A percentile compares a stretch with the other conserved stretches of the same genome.
phyloP scores from a whole-genome alignment of 2,329 filamentous ascomycete genomes.

The Sporothrix luriei region DNA sequence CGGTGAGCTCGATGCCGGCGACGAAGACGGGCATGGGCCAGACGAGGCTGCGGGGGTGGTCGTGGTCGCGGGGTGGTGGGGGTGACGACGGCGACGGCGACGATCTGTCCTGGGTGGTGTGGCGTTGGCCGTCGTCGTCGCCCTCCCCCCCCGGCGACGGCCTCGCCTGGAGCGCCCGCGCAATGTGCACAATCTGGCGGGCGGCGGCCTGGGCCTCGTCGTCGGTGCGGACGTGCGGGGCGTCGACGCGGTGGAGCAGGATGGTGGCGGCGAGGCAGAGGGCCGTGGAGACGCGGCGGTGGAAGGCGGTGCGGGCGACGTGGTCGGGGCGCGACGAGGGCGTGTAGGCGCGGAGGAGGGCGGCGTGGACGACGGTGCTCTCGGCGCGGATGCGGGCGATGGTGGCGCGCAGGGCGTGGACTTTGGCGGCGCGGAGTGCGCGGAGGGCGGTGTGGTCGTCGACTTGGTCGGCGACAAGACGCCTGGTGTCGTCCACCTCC shows the following conservation, averaged over 20 bases:
- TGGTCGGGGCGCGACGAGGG: slow-evolving; percentile 23
- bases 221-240: slow-evolving; percentile 26
- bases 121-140: no score
- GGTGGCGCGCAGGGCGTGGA: slow-evolving; percentile 33
- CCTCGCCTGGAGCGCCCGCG: slow-evolving; percentile 27
- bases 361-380: slow-evolving; percentile 27
- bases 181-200: slow-evolving; percentile 30
- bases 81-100: no score
- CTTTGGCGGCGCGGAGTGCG: slow-evolving; percentile 28
- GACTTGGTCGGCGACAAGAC: no score
- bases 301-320: slow-evolving; percentile 23
- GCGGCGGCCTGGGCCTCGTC: slow-evolving; percentile 31
- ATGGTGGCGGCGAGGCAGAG: slow-evolving; percentile 28
- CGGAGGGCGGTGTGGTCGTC: background rate
- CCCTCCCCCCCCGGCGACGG: no score
- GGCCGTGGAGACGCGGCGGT: slow-evolving; percentile 29
- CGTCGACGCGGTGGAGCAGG: slow-evolving; percentile 24
- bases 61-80: no score
- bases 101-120: no score
- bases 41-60: slow-evolving; percentile 31
- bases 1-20: slow-evolving; percentile 37
- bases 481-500: background rate
- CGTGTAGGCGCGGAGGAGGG: slow-evolving; percentile 17
- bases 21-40: slow-evolving; percentile 38
- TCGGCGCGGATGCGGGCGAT: slow-evolving; percentile 32